These are phyloP conservation scores for Imleria badia DNA, from an alignment of 768 basidiomycete genomes.

Conservation along the genomic window DNA sequence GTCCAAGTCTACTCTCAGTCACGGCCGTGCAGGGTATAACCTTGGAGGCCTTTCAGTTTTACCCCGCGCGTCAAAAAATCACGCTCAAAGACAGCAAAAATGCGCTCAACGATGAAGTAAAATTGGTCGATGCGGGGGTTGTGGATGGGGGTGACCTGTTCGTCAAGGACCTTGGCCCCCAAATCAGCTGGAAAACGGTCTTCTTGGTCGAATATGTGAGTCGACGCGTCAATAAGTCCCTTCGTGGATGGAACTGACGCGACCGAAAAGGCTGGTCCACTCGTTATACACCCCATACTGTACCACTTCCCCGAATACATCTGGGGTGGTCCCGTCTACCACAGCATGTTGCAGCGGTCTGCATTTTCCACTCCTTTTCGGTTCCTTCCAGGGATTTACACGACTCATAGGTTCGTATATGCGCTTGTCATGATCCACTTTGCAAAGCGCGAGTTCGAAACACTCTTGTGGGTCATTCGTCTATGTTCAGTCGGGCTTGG, in stretches of 20 bases:
- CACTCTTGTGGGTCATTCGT: slow-evolving; percentile 66
- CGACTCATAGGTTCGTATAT: slow-evolving; percentile 56
- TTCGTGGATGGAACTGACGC: slow-evolving; percentile 1
- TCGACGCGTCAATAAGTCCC: slow-evolving; percentile 3
- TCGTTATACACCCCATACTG: slow-evolving; percentile 84
- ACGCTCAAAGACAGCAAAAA: slow-evolving; percentile 61
- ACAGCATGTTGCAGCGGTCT: slow-evolving; percentile 77
- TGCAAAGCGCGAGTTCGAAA: slow-evolving; percentile 89
- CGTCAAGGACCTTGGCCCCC: slow-evolving; percentile 89
- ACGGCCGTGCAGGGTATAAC: neutral
- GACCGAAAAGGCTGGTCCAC: slow-evolving; percentile 67
- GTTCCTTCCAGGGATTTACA: neutral
- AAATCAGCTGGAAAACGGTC: slow-evolving; percentile 85
- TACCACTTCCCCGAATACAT: slow-evolving; percentile 69
- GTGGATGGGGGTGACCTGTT: slow-evolving; percentile 61
- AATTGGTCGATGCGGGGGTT: slow-evolving; percentile 57
- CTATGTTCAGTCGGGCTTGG: neutral
- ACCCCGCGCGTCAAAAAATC: slow-evolving; percentile 70
- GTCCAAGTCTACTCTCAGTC: neutral
- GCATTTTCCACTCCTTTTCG: slow-evolving; percentile 5
- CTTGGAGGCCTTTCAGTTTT: slow-evolving; percentile 49
- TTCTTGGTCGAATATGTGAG: slow-evolving; percentile 95
- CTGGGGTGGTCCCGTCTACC: slow-evolving; percentile 69
- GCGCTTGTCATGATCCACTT: slow-evolving; percentile 84
- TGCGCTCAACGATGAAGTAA: slow-evolving; percentile 60